These are phyloP conservation scores for Poa annua DNA, from an alignment of 176 grass and related monocot genomes.

Conservation along the genomic window DNA sequence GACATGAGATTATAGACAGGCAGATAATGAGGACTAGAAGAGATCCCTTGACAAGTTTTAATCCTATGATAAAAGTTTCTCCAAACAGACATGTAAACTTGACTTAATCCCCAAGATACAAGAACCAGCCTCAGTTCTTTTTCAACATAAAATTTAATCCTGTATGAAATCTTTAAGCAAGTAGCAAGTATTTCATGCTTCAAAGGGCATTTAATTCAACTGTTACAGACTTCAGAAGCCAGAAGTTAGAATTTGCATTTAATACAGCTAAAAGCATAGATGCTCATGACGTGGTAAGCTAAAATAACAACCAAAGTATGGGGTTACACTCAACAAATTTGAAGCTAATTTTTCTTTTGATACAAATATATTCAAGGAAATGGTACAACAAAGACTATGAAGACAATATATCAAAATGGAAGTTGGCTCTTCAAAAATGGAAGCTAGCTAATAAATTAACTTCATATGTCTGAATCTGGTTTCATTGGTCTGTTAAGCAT, in stretches of 20 bases:
- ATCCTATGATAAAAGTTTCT: conserved; percentile 16
- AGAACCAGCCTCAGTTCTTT: conserved; percentile 8
- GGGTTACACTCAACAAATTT: background rate
- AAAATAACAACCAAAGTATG: conserved; percentile 1
- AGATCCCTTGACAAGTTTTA: conserved; percentile 13
- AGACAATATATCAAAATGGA: conserved; percentile 18
- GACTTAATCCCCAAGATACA: conserved; percentile 28
- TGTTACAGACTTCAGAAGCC: background rate
- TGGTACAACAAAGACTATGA: background rate
- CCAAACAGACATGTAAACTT: background rate
- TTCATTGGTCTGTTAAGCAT: background rate
- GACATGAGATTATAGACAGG: conserved; percentile 14
- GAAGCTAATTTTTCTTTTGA: background rate
- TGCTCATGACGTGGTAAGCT: background rate
- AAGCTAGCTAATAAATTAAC: background rate
- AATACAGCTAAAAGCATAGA: background rate
- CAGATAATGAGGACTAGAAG: conserved; percentile 18
- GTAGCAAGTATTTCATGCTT: background rate
- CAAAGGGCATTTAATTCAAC: background rate
- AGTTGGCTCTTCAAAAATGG: background rate
- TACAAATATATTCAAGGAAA: conserved; percentile 30
- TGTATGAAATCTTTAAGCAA: background rate
- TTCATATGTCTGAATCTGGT: background rate
- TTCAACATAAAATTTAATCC: conserved; percentile 13
- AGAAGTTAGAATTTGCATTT: background rate